A percentile compares a stretch with the other conserved stretches of the same genome.
Conservation (phyloP, 371 early-diverging fungal species). For the Batkoa obscura region DNA sequence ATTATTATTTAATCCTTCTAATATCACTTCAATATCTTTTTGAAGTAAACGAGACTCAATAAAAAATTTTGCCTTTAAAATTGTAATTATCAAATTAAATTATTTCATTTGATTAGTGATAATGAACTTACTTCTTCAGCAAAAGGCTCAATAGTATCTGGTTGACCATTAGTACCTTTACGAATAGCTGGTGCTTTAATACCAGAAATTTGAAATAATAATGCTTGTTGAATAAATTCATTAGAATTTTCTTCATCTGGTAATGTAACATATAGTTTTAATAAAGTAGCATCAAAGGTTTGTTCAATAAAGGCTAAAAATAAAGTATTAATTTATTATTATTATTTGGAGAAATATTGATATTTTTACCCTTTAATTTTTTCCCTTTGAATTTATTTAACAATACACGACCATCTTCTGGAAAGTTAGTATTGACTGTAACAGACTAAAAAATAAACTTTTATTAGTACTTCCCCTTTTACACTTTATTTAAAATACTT, state of each 20-base stretch:
- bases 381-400: conserved; percentile 61
- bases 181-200: conserved; percentile 71
- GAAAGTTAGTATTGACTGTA: conserved; percentile 21
- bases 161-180: conserved; percentile 45
- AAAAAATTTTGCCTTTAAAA: conserved; percentile 49
- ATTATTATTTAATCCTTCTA: conserved; percentile 45
- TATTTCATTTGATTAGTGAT: no score
- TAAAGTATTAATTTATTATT: no score
- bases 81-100: neutral
- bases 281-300: conserved; percentile 79
- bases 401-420: conserved; percentile 52
- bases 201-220: conserved; percentile 53
- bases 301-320: conserved; percentile 73
- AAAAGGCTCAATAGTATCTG: conserved; percentile 67
- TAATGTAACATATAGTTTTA: conserved; percentile 48
- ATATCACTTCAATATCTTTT: conserved; percentile 64
- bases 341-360: neutral
- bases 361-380: conserved; percentile 44
- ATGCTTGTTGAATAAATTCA: conserved; percentile 40
- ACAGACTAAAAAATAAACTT: no score
- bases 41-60: conserved; percentile 79
- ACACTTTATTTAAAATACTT: neutral
- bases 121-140: conserved; percentile 57
- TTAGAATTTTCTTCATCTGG: conserved; percentile 23
- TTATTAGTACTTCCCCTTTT: no score